Conservation (phyloP, 106 monocot species). For the Posidonia australis region DNA sequence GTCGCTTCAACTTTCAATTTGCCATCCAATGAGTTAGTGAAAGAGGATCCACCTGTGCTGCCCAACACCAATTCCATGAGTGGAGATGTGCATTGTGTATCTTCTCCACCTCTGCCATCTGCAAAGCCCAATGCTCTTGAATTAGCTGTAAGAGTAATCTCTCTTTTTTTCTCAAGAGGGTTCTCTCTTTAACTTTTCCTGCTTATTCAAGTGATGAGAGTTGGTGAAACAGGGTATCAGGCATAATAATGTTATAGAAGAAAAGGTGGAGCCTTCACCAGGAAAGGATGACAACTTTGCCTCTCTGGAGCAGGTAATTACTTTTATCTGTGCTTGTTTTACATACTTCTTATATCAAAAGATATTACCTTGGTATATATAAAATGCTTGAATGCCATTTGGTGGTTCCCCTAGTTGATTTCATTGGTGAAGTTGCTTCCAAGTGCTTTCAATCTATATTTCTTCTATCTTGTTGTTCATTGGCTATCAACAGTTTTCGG, state of each 20-base stretch:
- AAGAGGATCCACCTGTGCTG: slow-evolving; percentile 20
- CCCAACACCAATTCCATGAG: slow-evolving; percentile 16
- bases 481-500: no score
- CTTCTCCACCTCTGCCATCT: slow-evolving; percentile 16
- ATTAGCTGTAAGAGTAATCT: slow-evolving; percentile 10
- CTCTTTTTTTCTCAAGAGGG: not conserved
- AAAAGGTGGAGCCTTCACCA: slow-evolving; percentile 13
- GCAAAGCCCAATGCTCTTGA: slow-evolving; percentile 5
- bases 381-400: no score
- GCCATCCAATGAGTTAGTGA: slow-evolving; percentile 15
- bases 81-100: slow-evolving; percentile 16
- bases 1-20: slow-evolving; percentile 29
- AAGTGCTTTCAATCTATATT: no score
- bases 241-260: slow-evolving; percentile 12
- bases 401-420: no score
- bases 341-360: not conserved
- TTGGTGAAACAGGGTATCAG: not conserved
- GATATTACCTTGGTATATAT: no score
- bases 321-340: not conserved
- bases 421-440: no score
- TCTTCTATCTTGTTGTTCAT: no score
- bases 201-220: slow-evolving; percentile 17
- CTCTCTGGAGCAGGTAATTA: slow-evolving; percentile 76
- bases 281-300: slow-evolving; percentile 80
- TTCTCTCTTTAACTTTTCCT: slow-evolving; percentile 11